Conservation (phyloP, 257 asterid genomes). For the Handroanthus guayacan region DNA sequence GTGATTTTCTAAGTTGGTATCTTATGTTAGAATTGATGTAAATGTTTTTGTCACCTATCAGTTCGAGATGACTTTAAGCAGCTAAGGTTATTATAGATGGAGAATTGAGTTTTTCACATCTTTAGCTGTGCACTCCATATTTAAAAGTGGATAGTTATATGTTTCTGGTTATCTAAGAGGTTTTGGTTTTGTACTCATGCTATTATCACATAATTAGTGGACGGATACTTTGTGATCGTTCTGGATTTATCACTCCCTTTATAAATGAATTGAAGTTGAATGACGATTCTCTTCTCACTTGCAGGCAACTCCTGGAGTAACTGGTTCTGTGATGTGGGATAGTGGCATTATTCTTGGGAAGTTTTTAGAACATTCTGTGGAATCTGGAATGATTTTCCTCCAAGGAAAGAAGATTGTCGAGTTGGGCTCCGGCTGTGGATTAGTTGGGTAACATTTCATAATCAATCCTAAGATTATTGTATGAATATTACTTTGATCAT, state of each 20-base stretch:
- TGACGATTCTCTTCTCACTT: conserved; percentile 25
- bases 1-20: neutral
- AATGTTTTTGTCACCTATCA: neutral
- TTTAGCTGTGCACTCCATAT: neutral
- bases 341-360: conserved; percentile 90
- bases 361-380: conserved; percentile 86
- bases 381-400: conserved; percentile 60
- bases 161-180: neutral
- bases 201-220: neutral
- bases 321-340: conserved; percentile 98
- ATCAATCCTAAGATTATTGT: neutral
- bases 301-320: conserved; percentile 91
- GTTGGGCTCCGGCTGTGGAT: conserved; percentile 97
- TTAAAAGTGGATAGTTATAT: neutral
- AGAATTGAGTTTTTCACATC: conserved; percentile 8
- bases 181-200: neutral
- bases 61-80: conserved; percentile 9
- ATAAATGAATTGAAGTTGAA: neutral
- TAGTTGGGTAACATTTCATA: conserved; percentile 72
- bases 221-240: neutral
- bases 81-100: neutral
- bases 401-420: conserved; percentile 84
- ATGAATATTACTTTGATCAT: conserved; percentile 11
- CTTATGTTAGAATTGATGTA: neutral
- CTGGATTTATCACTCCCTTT: conserved; percentile 6